Conservation (phyloP, 1,139 yeast species). For the Candida sanyaensis region DNA sequence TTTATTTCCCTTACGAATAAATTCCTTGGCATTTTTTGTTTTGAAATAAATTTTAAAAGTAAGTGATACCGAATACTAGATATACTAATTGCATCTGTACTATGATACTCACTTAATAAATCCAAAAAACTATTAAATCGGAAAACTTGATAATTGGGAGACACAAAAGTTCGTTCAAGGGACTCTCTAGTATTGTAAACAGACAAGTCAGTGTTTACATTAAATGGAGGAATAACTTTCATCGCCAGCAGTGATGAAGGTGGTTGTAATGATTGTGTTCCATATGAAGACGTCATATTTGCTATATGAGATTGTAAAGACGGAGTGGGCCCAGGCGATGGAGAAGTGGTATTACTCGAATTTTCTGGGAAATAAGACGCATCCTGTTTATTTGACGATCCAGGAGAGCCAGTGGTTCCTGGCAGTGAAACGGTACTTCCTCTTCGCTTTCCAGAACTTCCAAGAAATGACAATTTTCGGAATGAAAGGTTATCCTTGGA, state of each 20-base stretch:
- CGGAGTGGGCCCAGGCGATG: not conserved
- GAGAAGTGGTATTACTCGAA: not conserved
- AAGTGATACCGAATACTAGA: slow-evolving; percentile 42
- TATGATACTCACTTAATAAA: slow-evolving; percentile 33
- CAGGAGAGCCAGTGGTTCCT: slow-evolving; percentile 5
- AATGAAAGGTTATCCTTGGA: slow-evolving; percentile 3
- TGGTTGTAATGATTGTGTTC: too few species aligned
- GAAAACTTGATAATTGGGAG: slow-evolving; percentile 35
- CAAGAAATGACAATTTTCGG: slow-evolving; percentile 14
- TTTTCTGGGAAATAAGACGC: slow-evolving; percentile 12
- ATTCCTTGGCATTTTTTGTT: slow-evolving; percentile 21
- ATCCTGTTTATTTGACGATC: slow-evolving; percentile 1
- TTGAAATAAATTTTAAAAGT: slow-evolving; percentile 33
- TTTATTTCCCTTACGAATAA: not conserved
- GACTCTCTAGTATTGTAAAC: slow-evolving; percentile 27
- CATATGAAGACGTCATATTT: too few species aligned
- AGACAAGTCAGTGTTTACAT: slow-evolving; percentile 25
- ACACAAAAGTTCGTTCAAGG: slow-evolving; percentile 22
- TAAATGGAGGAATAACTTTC: slow-evolving; percentile 16
- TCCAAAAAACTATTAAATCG: slow-evolving; percentile 39
- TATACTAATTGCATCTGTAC: slow-evolving; percentile 43
- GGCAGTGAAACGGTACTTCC: slow-evolving; percentile 8
- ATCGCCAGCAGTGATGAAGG: too few species aligned
- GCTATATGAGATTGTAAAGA: too few species aligned
- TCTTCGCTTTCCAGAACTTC: slow-evolving; percentile 6